A percentile compares a stretch with the other conserved stretches of the same genome.
These are phyloP conservation scores for Aspergillus terreus DNA, from an alignment of 2,329 filamentous ascomycete species.

Conservation along the genomic window DNA sequence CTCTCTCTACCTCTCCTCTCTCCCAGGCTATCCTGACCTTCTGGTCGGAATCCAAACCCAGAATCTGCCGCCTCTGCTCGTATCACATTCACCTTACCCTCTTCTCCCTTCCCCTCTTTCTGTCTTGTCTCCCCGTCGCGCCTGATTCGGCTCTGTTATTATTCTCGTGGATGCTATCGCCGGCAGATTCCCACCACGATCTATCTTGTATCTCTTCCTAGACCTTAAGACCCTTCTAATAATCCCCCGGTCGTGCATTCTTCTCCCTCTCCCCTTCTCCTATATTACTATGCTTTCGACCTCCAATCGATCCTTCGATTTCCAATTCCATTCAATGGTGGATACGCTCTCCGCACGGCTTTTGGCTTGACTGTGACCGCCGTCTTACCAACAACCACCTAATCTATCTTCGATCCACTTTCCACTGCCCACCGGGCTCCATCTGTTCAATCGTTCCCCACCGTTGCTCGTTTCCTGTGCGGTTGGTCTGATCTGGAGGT, in stretches of 20 bases:
- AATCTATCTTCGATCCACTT: constrained; percentile 11
- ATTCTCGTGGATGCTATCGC: no score
- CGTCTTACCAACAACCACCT: not conserved
- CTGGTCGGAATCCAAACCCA: no score
- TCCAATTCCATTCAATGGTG: constrained; percentile 13
- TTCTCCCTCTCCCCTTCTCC: not conserved
- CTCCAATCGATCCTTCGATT: not conserved
- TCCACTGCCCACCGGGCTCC: constrained; percentile 3
- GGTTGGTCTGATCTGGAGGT: not conserved
- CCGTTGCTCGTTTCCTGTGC: not conserved
- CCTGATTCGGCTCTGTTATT: no score
- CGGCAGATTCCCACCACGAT: not conserved
- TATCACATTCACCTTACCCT: no score
- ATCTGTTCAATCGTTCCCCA: not conserved
- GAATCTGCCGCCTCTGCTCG: no score
- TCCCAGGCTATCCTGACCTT: no score
- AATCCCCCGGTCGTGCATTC: not conserved
- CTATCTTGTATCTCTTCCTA: not conserved
- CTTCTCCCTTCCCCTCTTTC: no score
- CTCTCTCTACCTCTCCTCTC: no score
- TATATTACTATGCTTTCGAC: not conserved
- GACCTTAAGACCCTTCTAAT: not conserved
- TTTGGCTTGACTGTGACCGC: constrained; percentile 9
- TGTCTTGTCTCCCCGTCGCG: no score
- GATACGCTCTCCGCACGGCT: constrained; percentile 5